Base-by-base conservation (phyloP, 202 grass and related monocot species). In the Setaria viridis region DNA sequence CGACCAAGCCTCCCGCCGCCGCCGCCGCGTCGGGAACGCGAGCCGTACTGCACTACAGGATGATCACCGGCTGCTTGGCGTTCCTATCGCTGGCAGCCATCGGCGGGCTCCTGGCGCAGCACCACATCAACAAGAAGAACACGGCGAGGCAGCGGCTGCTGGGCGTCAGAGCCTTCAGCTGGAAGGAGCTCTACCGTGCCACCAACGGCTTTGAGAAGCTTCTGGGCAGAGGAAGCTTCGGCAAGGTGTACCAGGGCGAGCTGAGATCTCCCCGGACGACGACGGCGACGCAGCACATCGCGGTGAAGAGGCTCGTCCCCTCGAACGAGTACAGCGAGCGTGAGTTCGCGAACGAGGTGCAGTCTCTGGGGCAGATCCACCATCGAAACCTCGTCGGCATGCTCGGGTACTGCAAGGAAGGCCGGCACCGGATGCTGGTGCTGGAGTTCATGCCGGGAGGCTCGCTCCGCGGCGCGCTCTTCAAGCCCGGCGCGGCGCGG, bases 391-490 rank as follows among this genome's bases (percentile, higher is more conserved):
- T 97, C 1, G 91, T 92, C 20, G 76, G 70, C 16, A 53, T 97
- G 77, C 4, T 93, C 3, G 89, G 87, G 0, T 91, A 89, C 59
- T 93, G 91, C 81, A 89, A 81, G 0, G 81, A 95, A 70, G 89
- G 88, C 29, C 21, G 14, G 1, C 63, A 91, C 59, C 86, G 86
- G 77, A 88, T 95, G 77, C 74, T 95, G 5, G 93, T 93, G 47
- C 56, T 89, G 1, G 91, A 93, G 84, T 93, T 87, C 88, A 95
- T 93, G 88, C 85, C 84, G 0, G 83, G 88, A 3, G 91, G 88
- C 0, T 91, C 93, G 1, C 84, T 95, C 19, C 81, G 86, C 6
- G 8, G 10, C 15, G 32, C 79, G 11, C 65, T 93, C 21, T 87
- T 82, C 33, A 12, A 39, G 6, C 62, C 39, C 0, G 15, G 93